A percentile compares a stretch with the other conserved stretches of the same genome.
phyloP scores from a whole-genome alignment of 148 eudicot species.

The Camellia sinensis region DNA sequence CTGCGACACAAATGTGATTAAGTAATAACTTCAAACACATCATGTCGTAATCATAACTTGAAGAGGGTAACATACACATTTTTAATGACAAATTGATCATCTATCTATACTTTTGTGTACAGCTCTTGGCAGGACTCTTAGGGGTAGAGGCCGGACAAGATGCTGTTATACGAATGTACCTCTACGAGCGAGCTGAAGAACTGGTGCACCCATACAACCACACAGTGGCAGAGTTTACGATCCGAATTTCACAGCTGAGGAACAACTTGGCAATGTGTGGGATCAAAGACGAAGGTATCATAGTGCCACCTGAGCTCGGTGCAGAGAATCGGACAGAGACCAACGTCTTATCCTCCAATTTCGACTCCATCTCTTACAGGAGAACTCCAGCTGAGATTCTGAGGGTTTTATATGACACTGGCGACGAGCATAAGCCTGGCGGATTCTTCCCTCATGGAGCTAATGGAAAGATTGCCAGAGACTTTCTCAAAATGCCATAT shows the following conservation, averaged over 20 bases:
- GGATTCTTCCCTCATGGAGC: constrained; percentile 61
- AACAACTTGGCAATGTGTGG: constrained; percentile 39
- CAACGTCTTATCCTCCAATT: constrained; percentile 57
- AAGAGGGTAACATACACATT: too few species aligned
- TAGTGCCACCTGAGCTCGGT: constrained; percentile 53
- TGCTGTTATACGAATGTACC: constrained; percentile 52
- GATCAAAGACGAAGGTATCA: constrained; percentile 38
- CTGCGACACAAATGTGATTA: too few species aligned
- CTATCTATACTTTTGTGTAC: not conserved
- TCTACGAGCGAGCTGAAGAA: constrained; percentile 46
- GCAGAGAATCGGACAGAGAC: constrained; percentile 44
- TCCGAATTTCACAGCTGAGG: constrained; percentile 50
- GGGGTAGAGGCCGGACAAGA: constrained; percentile 89
- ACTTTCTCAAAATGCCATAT: constrained; percentile 22
- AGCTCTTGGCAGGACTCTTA: constrained; percentile 68
- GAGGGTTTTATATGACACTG: constrained; percentile 54
- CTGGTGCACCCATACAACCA: constrained; percentile 48
- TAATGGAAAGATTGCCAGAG: constrained; percentile 51
- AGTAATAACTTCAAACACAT: too few species aligned
- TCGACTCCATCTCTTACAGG: constrained; percentile 47
- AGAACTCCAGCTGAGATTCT: constrained; percentile 62
- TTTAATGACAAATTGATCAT: too few species aligned
- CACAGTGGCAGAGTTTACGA: constrained; percentile 73
- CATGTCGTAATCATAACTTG: too few species aligned
- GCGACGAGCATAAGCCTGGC: constrained; percentile 58